These are phyloP conservation scores for Hyphopichia pseudoburtonii DNA, from an alignment of 1,139 yeast species.

Conservation along the genomic window DNA sequence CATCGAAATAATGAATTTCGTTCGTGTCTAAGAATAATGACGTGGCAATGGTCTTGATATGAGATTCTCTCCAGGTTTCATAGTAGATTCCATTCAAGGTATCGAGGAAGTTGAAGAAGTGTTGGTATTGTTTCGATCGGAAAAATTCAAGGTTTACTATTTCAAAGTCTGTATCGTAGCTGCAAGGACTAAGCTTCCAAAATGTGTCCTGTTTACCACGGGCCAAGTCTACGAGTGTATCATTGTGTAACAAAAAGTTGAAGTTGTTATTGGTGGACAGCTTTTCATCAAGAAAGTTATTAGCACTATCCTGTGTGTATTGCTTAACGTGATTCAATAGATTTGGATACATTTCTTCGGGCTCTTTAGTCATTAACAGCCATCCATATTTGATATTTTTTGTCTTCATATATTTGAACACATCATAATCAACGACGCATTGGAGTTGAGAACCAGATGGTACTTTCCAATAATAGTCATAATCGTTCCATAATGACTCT, in stretches of 20 bases:
- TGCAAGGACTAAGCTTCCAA: constrained; percentile 13
- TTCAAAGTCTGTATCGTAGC: constrained; percentile 16
- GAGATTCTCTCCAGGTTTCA: constrained; percentile 19
- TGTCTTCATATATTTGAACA: constrained; percentile 55
- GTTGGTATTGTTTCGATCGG: constrained; percentile 11
- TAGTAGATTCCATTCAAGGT: constrained; percentile 12
- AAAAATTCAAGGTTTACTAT: constrained; percentile 14
- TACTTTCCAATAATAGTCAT: constrained; percentile 67
- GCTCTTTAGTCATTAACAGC: constrained; percentile 16
- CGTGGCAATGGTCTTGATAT: constrained; percentile 15
- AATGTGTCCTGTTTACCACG: constrained; percentile 5
- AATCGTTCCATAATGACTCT: constrained; percentile 31
- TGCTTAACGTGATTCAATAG: constrained; percentile 10
- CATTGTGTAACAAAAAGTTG: constrained; percentile 10
- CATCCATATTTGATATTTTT: constrained; percentile 55
- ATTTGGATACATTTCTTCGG: constrained; percentile 12
- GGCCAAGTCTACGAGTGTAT: constrained; percentile 1
- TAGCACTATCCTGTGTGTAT: constrained; percentile 7
- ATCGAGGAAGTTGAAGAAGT: constrained; percentile 14
- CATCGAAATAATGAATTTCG: constrained; percentile 16
- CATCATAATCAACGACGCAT: constrained; percentile 62
- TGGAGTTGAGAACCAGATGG: constrained; percentile 56
- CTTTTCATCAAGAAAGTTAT: constrained; percentile 6
- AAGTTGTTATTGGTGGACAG: constrained; percentile 8
- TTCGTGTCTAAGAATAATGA: constrained; percentile 12